Conservation (phyloP, 169 alveolate species). For the Babesia sp. region DNA sequence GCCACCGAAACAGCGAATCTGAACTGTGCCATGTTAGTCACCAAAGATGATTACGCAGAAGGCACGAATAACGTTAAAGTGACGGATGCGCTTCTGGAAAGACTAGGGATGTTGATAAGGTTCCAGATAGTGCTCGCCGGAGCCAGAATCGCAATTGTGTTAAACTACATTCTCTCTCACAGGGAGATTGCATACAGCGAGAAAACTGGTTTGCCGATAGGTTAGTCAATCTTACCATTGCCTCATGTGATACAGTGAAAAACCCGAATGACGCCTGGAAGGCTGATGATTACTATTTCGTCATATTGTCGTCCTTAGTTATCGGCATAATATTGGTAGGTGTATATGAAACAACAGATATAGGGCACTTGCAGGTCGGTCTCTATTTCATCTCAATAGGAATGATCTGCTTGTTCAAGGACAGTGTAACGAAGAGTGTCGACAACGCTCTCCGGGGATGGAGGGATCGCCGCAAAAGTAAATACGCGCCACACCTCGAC, state of each 20-base stretch:
- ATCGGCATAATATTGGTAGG: neutral
- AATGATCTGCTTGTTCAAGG: neutral
- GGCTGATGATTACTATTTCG: constrained; percentile 20
- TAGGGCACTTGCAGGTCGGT: neutral
- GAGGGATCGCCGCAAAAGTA: constrained; percentile 18
- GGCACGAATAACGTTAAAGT: constrained; percentile 60
- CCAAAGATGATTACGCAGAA: constrained; percentile 51
- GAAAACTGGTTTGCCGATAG: constrained; percentile 53
- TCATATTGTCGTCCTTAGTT: neutral
- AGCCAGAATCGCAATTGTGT: constrained; percentile 78
- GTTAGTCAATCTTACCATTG: neutral
- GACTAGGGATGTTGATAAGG: constrained; percentile 61
- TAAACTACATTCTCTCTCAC: constrained; percentile 77
- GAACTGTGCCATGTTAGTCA: constrained; percentile 65
- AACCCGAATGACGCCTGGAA: constrained; percentile 32
- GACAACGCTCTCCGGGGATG: constrained; percentile 16
- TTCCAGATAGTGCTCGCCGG: constrained; percentile 82
- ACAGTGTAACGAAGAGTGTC: neutral
- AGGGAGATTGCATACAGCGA: constrained; percentile 63
- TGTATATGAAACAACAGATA: neutral
- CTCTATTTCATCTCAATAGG: constrained; percentile 1
- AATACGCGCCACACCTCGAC: constrained; percentile 37
- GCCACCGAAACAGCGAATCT: constrained; percentile 74
- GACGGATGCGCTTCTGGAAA: constrained; percentile 62
- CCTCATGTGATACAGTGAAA: constrained; percentile 1